Evolutionary conservation across 2,329 filamentous ascomycete species (phyloP).

Genomic region (Dryadomyces quercivorus): DNA sequence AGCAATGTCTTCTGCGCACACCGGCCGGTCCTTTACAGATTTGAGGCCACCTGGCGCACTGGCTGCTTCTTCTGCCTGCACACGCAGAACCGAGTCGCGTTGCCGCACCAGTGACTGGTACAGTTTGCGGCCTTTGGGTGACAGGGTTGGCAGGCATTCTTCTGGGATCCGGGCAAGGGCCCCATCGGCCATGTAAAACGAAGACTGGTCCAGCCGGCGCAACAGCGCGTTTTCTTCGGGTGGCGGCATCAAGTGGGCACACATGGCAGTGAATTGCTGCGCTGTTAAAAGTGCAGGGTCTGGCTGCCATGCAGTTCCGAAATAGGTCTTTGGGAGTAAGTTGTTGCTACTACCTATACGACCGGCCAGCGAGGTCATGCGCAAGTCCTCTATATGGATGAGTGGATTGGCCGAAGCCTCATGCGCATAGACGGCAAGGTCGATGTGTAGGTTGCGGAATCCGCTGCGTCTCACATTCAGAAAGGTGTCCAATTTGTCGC

Average conservation of each 20-base stretch:
- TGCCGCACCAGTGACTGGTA: slow-evolving; percentile 5
- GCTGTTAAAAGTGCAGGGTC: slow-evolving; percentile 9
- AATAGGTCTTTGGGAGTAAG: slow-evolving; percentile 11
- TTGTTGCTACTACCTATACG: slow-evolving; percentile 2
- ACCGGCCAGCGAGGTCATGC: slow-evolving; percentile 12
- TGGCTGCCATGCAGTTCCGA: slow-evolving; percentile 8
- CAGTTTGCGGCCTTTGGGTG: slow-evolving; percentile 10
- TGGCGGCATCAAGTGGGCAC: slow-evolving; percentile 8
- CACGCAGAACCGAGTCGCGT: slow-evolving; percentile 6
- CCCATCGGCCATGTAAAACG: slow-evolving; percentile 12
- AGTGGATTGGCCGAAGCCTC: background rate
- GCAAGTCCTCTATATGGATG: slow-evolving; percentile 11
- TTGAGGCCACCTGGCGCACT: background rate
- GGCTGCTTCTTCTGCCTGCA: slow-evolving; percentile 1
- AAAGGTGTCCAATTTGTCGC: slow-evolving; percentile 6
- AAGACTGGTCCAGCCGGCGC: slow-evolving; percentile 8
- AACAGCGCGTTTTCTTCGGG: slow-evolving; percentile 5
- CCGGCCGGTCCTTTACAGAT: background rate
- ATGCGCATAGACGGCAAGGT: slow-evolving; percentile 8
- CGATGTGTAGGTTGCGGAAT: slow-evolving; percentile 11
- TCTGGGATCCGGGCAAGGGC: slow-evolving; percentile 4
- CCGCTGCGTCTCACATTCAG: slow-evolving; percentile 9
- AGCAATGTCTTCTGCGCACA: slow-evolving; percentile 6
- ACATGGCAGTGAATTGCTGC: slow-evolving; percentile 7
- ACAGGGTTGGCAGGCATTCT: background rate